These are phyloP conservation scores for Fusarium keratoplasticum DNA, from an alignment of 2,329 filamentous ascomycete species.

Conservation along the genomic window DNA sequence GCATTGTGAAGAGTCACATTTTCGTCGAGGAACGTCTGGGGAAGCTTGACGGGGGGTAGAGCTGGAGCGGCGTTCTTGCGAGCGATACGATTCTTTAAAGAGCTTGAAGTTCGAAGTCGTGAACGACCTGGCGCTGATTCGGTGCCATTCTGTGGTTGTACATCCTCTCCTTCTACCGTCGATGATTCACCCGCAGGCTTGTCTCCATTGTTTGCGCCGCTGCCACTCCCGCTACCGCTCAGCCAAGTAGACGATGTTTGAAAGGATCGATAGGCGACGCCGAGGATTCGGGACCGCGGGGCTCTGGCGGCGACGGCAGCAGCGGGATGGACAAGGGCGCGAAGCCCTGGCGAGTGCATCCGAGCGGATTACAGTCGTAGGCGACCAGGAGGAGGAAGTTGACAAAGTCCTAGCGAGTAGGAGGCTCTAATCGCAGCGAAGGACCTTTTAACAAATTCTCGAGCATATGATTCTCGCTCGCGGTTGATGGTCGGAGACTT, in stretches of 20 bases:
- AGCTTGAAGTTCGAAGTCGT: conserved; percentile 39
- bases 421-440: not conserved
- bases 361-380: conserved; percentile 41
- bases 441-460: conserved; percentile 24
- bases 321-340: conserved; percentile 45
- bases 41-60: conserved; percentile 66
- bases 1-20: conserved; percentile 56
- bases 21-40: conserved; percentile 66
- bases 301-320: conserved; percentile 42
- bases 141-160: conserved; percentile 43
- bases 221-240: conserved; percentile 28
- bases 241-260: conserved; percentile 35
- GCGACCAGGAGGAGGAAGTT: conserved; percentile 6
- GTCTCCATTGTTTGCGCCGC: conserved; percentile 37
- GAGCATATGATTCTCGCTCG: conserved; percentile 5
- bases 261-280: conserved; percentile 36
- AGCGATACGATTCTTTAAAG: conserved; percentile 47
- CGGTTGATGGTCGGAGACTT: conserved; percentile 7
- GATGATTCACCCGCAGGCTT: conserved; percentile 45
- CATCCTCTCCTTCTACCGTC: conserved; percentile 43
- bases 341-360: conserved; percentile 48
- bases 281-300: conserved; percentile 32
- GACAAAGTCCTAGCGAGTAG: not conserved
- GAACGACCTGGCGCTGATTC: conserved; percentile 45
- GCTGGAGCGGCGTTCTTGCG: conserved; percentile 51